Conservation (phyloP, 2,329 filamentous ascomycete genomes). For the Xylaria sp. region DNA sequence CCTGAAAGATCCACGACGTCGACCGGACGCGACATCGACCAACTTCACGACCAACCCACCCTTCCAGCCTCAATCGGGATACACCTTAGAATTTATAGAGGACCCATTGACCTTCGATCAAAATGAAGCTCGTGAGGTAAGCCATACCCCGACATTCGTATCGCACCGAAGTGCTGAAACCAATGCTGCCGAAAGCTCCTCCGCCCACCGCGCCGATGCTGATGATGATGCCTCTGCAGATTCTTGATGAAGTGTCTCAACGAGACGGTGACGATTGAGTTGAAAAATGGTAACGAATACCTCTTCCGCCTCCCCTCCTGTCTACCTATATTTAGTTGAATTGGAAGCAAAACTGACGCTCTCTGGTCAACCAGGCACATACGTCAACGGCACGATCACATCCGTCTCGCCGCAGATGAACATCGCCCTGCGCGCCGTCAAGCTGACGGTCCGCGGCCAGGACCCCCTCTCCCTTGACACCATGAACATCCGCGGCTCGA, state of each 20-base stretch:
- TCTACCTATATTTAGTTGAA: background rate
- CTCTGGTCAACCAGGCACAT: constrained; percentile 62
- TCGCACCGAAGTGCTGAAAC: constrained; percentile 42
- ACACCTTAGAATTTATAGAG: constrained; percentile 1
- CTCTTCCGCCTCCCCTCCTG: background rate
- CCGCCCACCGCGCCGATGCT: constrained; percentile 29
- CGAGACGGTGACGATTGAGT: constrained; percentile 95
- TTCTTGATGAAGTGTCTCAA: constrained; percentile 99
- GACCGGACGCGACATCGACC: constrained; percentile 16
- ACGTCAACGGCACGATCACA: constrained; percentile 93
- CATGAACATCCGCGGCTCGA: constrained; percentile 94
- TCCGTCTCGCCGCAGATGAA: constrained; percentile 99
- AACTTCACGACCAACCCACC: constrained; percentile 6
- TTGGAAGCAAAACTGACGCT: constrained; percentile 4
- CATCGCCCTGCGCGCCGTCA: constrained; percentile 88
- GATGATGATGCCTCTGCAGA: constrained; percentile 45
- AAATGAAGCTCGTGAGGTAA: constrained; percentile 97
- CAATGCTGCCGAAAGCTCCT: constrained; percentile 35
- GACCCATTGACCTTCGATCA: constrained; percentile 35
- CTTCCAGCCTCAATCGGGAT: constrained; percentile 1
- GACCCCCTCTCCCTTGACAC: constrained; percentile 85
- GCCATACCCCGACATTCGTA: constrained; percentile 32
- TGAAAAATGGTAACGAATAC: constrained; percentile 77
- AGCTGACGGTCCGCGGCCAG: constrained; percentile 88
- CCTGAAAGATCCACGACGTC: constrained; percentile 1